Evolutionary conservation across 2,329 filamentous ascomycete genomes (phyloP).

Genomic region (Fusarium foetens): DNA sequence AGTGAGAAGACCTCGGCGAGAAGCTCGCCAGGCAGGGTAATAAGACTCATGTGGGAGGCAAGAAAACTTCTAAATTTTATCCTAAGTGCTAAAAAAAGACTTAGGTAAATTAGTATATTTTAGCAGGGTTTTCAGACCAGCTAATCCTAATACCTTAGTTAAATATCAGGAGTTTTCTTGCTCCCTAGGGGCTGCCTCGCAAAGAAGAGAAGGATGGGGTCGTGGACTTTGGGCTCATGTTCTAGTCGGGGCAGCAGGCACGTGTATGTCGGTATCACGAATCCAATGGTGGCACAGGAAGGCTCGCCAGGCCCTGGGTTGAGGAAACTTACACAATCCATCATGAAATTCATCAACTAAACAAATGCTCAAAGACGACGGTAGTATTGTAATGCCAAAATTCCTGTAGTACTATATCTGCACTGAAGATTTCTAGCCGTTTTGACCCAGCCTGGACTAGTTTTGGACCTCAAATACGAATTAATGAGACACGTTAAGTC

Average conservation of each 20-base stretch:
- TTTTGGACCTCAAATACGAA: too few species aligned
- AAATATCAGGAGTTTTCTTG: too few species aligned
- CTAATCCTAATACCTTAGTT: too few species aligned
- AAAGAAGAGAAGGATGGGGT: neutral
- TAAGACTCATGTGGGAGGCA: neutral
- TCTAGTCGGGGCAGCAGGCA: neutral
- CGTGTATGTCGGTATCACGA: neutral
- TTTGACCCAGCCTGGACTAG: too few species aligned
- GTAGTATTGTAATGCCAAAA: too few species aligned
- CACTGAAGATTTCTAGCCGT: too few species aligned
- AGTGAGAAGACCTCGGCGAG: neutral
- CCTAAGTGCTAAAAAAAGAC: accelerated
- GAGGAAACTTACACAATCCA: neutral
- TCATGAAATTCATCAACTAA: too few species aligned
- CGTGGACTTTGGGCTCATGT: neutral
- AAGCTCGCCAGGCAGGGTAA: neutral
- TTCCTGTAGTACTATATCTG: too few species aligned
- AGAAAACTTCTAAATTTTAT: neutral
- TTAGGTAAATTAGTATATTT: neutral
- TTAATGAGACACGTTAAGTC: too few species aligned
- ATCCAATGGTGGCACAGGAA: too few species aligned
- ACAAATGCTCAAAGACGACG: neutral
- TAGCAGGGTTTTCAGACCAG: too few species aligned
- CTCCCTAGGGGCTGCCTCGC: too few species aligned
- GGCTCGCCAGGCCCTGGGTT: neutral